Percentiles rank a stretch among this genome's conserved stretches.
Evolutionary conservation across 148 eudicot species (phyloP).

Genomic region (Talinum fruticosum): DNA sequence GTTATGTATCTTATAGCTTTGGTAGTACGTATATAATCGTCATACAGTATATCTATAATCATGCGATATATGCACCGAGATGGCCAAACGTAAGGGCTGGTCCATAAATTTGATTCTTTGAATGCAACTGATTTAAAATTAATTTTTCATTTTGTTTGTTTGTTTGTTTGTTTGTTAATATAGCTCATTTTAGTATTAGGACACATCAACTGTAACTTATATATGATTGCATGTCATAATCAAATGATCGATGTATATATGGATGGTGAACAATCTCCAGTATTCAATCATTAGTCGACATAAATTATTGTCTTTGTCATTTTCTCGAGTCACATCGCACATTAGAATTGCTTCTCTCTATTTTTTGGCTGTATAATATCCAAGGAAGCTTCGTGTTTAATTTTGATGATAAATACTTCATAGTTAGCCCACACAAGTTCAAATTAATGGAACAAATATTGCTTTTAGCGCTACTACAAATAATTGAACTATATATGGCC

Average conservation of each 20-base stretch:
- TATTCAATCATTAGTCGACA: neutral
- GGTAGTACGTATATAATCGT: neutral
- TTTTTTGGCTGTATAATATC: too few species aligned
- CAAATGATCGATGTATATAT: neutral
- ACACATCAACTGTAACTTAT: neutral
- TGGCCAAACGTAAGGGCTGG: neutral
- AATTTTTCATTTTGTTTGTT: neutral
- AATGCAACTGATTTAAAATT: too few species aligned
- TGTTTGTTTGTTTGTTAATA: neutral
- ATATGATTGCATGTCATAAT: neutral
- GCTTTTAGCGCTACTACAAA: too few species aligned
- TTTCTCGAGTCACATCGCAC: neutral
- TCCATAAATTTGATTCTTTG: neutral
- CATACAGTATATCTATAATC: neutral
- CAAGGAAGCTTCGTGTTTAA: too few species aligned
- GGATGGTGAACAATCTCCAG: neutral
- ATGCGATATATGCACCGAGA: neutral
- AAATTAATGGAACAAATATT: too few species aligned
- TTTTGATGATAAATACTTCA: too few species aligned
- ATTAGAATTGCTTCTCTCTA: neutral
- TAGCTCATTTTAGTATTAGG: neutral
- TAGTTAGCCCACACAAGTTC: too few species aligned
- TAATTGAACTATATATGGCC: neutral
- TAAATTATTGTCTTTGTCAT: neutral
- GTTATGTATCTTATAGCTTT: neutral